Base-by-base conservation (phyloP, 148 eudicot genomes). In the Fagopyrum tataricum region DNA sequence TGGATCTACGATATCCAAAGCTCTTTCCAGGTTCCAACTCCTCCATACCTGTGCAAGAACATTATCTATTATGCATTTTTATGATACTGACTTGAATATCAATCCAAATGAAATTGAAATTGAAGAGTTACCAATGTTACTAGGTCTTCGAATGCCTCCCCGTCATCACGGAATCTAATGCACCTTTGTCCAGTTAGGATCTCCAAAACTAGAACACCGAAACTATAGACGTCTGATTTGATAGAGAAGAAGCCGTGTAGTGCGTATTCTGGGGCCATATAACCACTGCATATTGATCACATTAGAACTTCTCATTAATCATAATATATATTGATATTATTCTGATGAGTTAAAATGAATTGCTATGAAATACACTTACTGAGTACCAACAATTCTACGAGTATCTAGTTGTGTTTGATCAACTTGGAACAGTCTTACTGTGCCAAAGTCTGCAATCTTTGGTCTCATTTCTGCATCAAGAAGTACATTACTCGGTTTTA, bases 261-360 rank as follows among this genome's bases (percentile, higher is more conserved):
- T 67, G 81, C 84, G 70, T 85, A 89, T 39, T 87, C 89, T 5
- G 89, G 88, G 46, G 88, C 76, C 89, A 86, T 87, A 37, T 87
- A 89, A 2, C 90, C 93, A 74, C 90, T 87, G 79, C 68, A 75
- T 44, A 42, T 70, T 70, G 26, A 13, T 31, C 20, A 64, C 14
- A 2, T 31, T 3, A 0, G 44, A 67, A 7, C 70, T 31, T 39
- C 7, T 66, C 17, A 31, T 66, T 9, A 12, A 10, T 37, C 0
- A 67, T 42, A 23, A 14, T 4, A 13, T 49, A 7, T 52, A 4
- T 52, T 52, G 56, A 55, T 7, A 5, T 7, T 55, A 55, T 18
- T 55, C 8, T 23, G 26, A 18, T 18, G 12, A 55, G 61, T 20
- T 40, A 61, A 3, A 12, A 26, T 4, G 9, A 31, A 31, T 31